Evolutionary conservation across 495 filamentous ascomycete species (phyloP).

Genomic region (Extremus antarcticus): DNA sequence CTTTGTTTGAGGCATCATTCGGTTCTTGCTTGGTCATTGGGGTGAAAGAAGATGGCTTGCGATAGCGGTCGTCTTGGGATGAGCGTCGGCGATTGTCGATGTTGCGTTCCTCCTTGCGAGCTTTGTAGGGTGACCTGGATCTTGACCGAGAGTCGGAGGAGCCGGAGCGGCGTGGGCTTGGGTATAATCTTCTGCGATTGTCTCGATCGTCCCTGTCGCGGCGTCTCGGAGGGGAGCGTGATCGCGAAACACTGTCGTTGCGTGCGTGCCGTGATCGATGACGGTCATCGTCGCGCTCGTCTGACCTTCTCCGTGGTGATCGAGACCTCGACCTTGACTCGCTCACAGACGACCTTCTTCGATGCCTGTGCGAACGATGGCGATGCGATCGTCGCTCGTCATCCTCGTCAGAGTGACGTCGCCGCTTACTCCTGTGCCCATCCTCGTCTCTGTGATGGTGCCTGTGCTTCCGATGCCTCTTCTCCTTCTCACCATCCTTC

Average conservation of each 20-base stretch:
- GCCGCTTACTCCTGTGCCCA: slow-evolving; percentile 28
- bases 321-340: slow-evolving; percentile 9
- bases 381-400: slow-evolving; percentile 22
- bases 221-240: slow-evolving; percentile 21
- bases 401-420: slow-evolving; percentile 23
- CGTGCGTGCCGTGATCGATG: slow-evolving; percentile 22
- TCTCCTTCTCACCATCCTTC: slow-evolving; percentile 26
- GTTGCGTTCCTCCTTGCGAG: background rate
- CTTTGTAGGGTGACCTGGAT: slow-evolving; percentile 18
- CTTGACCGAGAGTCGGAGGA: slow-evolving; percentile 19
- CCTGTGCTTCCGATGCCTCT: slow-evolving; percentile 38
- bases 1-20: slow-evolving; percentile 21
- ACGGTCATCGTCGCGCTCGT: slow-evolving; percentile 2
- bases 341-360: slow-evolving; percentile 6
- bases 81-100: background rate
- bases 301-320: slow-evolving; percentile 20
- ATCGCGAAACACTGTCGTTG: slow-evolving; percentile 3
- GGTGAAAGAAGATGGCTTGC: slow-evolving; percentile 12
- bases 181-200: slow-evolving; percentile 13
- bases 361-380: slow-evolving; percentile 16
- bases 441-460: slow-evolving; percentile 34
- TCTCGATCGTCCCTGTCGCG: slow-evolving; percentile 11
- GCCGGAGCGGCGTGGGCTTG: slow-evolving; percentile 18
- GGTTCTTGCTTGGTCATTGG: background rate
- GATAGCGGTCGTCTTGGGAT: background rate